These are phyloP conservation scores for Periglandula ipomoeae DNA, from an alignment of 2,329 filamentous ascomycete genomes.

Conservation along the genomic window DNA sequence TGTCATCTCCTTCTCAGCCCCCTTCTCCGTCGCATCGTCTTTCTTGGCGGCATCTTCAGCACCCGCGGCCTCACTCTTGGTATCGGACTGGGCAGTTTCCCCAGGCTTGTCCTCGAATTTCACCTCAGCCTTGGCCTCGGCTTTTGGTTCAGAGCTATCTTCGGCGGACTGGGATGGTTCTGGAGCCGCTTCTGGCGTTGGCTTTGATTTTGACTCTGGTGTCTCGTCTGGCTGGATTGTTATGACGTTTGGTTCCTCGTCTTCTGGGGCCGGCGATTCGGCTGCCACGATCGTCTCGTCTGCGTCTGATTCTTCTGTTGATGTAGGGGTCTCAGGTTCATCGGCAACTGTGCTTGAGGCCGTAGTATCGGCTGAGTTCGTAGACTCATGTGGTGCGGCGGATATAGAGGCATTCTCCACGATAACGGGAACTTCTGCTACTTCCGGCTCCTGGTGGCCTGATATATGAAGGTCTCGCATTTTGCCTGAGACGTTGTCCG, in stretches of 20 bases:
- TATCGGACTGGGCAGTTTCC: neutral
- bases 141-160: neutral
- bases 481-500: constrained; percentile 35
- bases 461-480: constrained; percentile 39
- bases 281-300: constrained; percentile 4
- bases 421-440: constrained; percentile 31
- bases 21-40: neutral
- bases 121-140: neutral
- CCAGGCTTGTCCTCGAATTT: neutral
- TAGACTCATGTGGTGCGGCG: constrained; percentile 8
- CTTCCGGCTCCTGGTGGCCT: constrained; percentile 33
- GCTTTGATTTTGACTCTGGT: neutral
- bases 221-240: neutral
- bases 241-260: neutral
- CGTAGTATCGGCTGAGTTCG: neutral
- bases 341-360: too few species aligned
- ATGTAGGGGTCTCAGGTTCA: neutral
- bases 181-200: neutral
- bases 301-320: neutral
- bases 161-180: neutral
- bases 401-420: constrained; percentile 26
- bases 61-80: neutral
- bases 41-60: neutral
- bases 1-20: constrained; percentile 5
- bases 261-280: constrained; percentile 1